These are phyloP conservation scores for Pichia norvegensis DNA, from an alignment of 1,139 yeast species.

Conservation along the genomic window DNA sequence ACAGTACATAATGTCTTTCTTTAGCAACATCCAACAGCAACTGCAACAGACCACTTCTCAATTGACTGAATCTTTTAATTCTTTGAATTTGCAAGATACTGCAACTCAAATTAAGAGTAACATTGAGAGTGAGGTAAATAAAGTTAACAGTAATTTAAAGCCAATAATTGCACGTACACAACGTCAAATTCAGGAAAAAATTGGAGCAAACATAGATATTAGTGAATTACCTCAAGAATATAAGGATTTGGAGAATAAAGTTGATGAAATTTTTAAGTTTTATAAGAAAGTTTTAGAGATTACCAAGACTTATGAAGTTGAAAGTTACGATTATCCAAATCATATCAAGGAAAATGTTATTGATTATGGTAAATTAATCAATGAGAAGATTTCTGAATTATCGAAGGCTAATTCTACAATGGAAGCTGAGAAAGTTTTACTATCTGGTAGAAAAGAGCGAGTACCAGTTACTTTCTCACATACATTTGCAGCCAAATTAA, in stretches of 20 bases:
- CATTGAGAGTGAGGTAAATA: conserved; percentile 27
- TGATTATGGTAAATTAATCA: conserved; percentile 52
- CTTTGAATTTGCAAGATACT: conserved; percentile 25
- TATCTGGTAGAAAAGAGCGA: conserved; percentile 25
- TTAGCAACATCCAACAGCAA: conserved; percentile 18
- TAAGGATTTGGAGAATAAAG: conserved; percentile 54
- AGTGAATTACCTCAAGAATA: conserved; percentile 72
- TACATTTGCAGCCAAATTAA: conserved; percentile 42
- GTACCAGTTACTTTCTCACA: conserved; percentile 45
- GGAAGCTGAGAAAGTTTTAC: conserved; percentile 50
- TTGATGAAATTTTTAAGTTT: conserved; percentile 53
- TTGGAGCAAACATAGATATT: conserved; percentile 62
- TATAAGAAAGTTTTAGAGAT: conserved; percentile 53
- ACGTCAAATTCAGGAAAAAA: conserved; percentile 57
- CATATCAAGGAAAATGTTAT: conserved; percentile 51
- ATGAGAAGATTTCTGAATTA: conserved; percentile 48
- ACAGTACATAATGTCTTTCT: conserved; percentile 8
- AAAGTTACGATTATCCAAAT: conserved; percentile 70
- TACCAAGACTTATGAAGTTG: conserved; percentile 56
- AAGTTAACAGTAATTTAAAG: conserved; percentile 26
- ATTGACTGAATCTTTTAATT: conserved; percentile 16
- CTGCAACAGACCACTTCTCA: conserved; percentile 20
- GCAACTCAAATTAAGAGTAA: conserved; percentile 38
- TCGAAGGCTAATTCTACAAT: conserved; percentile 56
- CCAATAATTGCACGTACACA: conserved; percentile 56